phyloP scores from a whole-genome alignment of 306 rosid species.

The Lathyrus tuberosus region DNA sequence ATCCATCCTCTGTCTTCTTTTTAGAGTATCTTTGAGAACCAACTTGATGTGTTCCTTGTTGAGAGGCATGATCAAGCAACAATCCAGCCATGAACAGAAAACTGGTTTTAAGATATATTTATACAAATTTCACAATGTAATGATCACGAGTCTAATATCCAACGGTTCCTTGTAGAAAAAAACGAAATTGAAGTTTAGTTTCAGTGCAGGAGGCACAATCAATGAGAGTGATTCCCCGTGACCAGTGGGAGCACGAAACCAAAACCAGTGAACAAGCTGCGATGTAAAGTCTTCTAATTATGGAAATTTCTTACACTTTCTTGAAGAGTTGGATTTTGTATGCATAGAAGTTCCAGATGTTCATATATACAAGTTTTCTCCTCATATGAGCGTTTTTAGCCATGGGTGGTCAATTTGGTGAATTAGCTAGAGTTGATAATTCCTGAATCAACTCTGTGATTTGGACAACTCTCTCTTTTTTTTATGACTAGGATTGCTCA shows the following conservation, averaged over 20 bases:
- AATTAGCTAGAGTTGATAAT: too few species aligned
- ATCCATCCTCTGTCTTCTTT: slow-evolving; percentile 51
- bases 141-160: slow-evolving; percentile 8
- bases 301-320: slow-evolving; percentile 63
- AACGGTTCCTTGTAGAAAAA: slow-evolving; percentile 27
- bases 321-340: slow-evolving; percentile 83
- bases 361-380: slow-evolving; percentile 64
- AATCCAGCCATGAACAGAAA: slow-evolving; percentile 48
- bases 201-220: slow-evolving; percentile 24
- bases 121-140: slow-evolving; percentile 24
- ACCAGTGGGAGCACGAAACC: slow-evolving; percentile 28
- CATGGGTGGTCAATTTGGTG: too few species aligned
- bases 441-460: too few species aligned
- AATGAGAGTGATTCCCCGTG: slow-evolving; percentile 10
- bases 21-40: slow-evolving; percentile 45
- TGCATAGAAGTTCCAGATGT: slow-evolving; percentile 70
- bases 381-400: too few species aligned
- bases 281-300: slow-evolving; percentile 55
- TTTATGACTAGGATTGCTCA: too few species aligned
- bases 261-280: slow-evolving; percentile 9
- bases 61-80: slow-evolving; percentile 49
- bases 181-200: slow-evolving; percentile 27
- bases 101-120: slow-evolving; percentile 31
- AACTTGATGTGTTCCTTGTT: slow-evolving; percentile 49
- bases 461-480: too few species aligned